Base-by-base conservation (phyloP, 805 yeast species). In the Millerozyma miso region DNA sequence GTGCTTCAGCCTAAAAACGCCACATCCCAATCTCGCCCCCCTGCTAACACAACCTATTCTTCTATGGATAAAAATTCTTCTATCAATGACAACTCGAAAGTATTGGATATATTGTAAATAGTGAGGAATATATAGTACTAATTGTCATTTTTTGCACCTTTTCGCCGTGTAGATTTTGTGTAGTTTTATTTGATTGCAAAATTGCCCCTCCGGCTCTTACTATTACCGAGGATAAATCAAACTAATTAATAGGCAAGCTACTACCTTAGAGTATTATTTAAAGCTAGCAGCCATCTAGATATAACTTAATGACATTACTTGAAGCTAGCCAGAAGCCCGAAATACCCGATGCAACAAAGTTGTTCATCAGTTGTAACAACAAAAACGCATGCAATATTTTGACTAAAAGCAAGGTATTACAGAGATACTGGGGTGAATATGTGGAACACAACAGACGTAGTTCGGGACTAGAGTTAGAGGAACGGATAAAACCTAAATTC, bases 401-500 rank as follows among this genome's bases (percentile, higher is more conserved):
- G 10, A 7, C 10, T 10, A 23, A 23, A 10, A 23, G 29, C 29
- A 6, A 10, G 29, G 14, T 16, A 3, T 37, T 15, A n/a, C 18
- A 15, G 18, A n/a, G 10, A 3, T 20, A 23, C 16, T 23, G 4
- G 33, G 14, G 14, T 19, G 15, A 14, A 26, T 29, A 37, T 17
- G 31, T n/a, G 14, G 23, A 37, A 10, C 39, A 37, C 18, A 14
- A 7, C 6, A 23, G 17, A 17, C 19, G 26, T 10, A 37, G 26
- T 17, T 19, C 13, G n/a, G 7, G 6, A 15, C 19, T 8, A 13
- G 39, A 33, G 12, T 55, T 60, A 12, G 47, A 54, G 16, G 71
- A 67, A 40, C 49, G 46, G 31, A 54, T 67, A 19, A 53, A 55
- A 47, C 71, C 73, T 2, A 58, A 52, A 34, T 54, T 70, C 33